Evolutionary conservation across 2,329 filamentous ascomycete genomes (phyloP).

Genomic region (Herpotrichia juniperi): DNA sequence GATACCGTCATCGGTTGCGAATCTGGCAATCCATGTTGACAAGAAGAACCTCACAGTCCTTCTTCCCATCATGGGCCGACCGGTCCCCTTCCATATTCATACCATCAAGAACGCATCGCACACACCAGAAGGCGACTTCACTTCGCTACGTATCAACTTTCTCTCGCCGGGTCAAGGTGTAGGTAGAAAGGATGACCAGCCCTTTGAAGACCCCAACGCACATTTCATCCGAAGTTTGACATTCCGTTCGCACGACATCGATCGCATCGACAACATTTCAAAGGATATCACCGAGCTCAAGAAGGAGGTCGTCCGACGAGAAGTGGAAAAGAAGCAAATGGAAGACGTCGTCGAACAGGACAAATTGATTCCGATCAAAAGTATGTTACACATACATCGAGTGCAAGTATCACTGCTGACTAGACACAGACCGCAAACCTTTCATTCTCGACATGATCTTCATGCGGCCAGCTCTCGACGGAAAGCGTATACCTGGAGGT

Average conservation of each 20-base stretch:
- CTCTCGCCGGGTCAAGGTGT: slow-evolving; percentile 96
- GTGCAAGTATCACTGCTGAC: slow-evolving; percentile 15
- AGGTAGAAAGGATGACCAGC: slow-evolving; percentile 94
- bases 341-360: slow-evolving; percentile 99
- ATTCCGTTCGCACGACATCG: slow-evolving; percentile 87
- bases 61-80: slow-evolving; percentile 94
- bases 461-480: slow-evolving; percentile 92
- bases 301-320: slow-evolving; percentile 86
- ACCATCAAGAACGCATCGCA: slow-evolving; percentile 99
- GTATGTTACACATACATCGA: slow-evolving; percentile 57
- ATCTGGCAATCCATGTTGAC: slow-evolving; percentile 89
- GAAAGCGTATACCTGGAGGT: slow-evolving; percentile 93
- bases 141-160: slow-evolving; percentile 95
- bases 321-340: slow-evolving; percentile 99
- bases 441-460: slow-evolving; percentile 92
- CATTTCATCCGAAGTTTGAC: slow-evolving; percentile 97
- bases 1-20: slow-evolving; percentile 80
- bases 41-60: slow-evolving; percentile 88
- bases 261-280: slow-evolving; percentile 87
- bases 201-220: slow-evolving; percentile 93
- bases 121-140: slow-evolving; percentile 92
- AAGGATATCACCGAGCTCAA: slow-evolving; percentile 96
- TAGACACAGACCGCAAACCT: slow-evolving; percentile 75
- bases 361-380: slow-evolving; percentile 92
- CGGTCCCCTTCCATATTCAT: slow-evolving; percentile 96